Evolutionary conservation across 2,329 filamentous ascomycete species (phyloP).

Genomic region (Boeremia lycopersici): DNA sequence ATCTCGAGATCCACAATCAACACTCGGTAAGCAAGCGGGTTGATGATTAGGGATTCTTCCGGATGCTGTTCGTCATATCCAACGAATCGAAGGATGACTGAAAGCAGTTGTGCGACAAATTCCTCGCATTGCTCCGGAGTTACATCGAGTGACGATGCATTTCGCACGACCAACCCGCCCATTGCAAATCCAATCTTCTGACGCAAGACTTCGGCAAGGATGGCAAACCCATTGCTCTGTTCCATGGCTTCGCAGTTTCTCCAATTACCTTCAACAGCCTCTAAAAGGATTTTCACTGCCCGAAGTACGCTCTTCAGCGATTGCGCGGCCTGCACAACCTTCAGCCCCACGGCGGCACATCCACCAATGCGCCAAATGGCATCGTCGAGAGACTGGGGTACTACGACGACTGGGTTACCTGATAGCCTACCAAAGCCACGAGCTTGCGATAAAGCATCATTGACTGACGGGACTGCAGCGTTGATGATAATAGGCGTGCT

Average conservation of each 20-base stretch:
- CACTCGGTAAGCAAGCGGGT: slow-evolving; percentile 91
- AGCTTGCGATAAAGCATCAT: slow-evolving; percentile 81
- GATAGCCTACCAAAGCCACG: slow-evolving; percentile 83
- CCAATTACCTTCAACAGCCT: slow-evolving; percentile 89
- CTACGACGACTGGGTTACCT: slow-evolving; percentile 79
- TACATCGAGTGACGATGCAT: slow-evolving; percentile 44
- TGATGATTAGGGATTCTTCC: slow-evolving; percentile 90
- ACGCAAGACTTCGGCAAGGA: slow-evolving; percentile 81
- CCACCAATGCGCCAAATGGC: slow-evolving; percentile 92
- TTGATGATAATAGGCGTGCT: slow-evolving; percentile 86
- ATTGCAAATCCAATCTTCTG: slow-evolving; percentile 72
- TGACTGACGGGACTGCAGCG: slow-evolving; percentile 82
- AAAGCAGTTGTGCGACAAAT: slow-evolving; percentile 68
- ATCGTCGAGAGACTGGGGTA: slow-evolving; percentile 87
- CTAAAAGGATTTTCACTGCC: slow-evolving; percentile 82
- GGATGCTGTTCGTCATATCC: slow-evolving; percentile 83
- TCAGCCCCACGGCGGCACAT: slow-evolving; percentile 82
- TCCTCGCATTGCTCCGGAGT: slow-evolving; percentile 53
- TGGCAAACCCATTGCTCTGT: slow-evolving; percentile 89
- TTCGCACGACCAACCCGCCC: slow-evolving; percentile 57
- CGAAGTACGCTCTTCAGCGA: slow-evolving; percentile 73
- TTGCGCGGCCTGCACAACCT: slow-evolving; percentile 78
- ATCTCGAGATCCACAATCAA: slow-evolving; percentile 91
- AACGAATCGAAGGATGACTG: slow-evolving; percentile 81
- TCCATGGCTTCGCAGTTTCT: slow-evolving; percentile 99